Conservation (phyloP, 148 eudicot genomes). For the Chenopodium berlandieri region DNA sequence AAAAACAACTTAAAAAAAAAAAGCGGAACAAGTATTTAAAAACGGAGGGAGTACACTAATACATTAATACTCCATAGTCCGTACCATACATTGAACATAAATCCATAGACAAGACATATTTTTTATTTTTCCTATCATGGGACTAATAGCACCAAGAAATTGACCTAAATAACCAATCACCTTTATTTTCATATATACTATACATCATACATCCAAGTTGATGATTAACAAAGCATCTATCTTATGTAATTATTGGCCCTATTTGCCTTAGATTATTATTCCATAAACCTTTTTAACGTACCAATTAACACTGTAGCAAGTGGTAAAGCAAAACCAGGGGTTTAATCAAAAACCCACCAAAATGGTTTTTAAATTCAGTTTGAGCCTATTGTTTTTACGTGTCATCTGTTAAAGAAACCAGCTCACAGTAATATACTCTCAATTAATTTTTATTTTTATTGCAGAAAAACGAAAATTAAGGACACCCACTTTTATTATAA, state of each 20-base stretch:
- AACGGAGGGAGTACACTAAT: too few species aligned
- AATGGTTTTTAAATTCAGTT: constrained; percentile 17
- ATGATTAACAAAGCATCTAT: too few species aligned
- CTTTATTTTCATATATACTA: too few species aligned
- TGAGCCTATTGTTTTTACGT: constrained; percentile 17
- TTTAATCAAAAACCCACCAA: constrained; percentile 1
- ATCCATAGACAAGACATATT: too few species aligned
- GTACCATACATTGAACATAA: too few species aligned
- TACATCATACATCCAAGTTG: not conserved
- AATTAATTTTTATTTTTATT: not conserved
- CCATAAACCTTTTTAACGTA: not conserved
- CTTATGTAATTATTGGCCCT: too few species aligned
- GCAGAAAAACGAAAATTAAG: not conserved
- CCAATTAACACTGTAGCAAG: not conserved
- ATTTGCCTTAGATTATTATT: too few species aligned
- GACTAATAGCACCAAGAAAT: too few species aligned
- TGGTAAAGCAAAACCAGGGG: constrained; percentile 10
- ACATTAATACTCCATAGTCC: too few species aligned
- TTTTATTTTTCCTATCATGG: too few species aligned
- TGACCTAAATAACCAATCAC: not conserved
- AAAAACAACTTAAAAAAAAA: too few species aligned
- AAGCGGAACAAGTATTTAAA: too few species aligned
- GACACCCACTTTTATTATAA: not conserved
- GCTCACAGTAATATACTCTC: not conserved
- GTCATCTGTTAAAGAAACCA: not conserved